Evolutionary conservation across 495 filamentous ascomycete genomes (phyloP), one percentile per base, ranked within the genome.

Genomic region (Pyrenula massariospora): DNA sequence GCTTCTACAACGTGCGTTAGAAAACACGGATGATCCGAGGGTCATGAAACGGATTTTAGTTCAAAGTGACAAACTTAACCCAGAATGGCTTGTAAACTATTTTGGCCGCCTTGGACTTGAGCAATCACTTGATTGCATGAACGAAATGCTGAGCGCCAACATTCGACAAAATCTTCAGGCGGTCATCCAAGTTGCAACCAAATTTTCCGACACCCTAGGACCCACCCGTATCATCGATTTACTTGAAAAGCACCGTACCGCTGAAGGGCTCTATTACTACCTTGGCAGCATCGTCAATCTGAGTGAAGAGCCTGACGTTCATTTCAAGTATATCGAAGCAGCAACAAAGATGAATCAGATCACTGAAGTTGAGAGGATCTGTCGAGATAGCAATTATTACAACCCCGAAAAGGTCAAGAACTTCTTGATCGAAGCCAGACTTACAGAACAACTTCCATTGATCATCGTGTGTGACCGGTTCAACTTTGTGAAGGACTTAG

Each of bases 271-370:
- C 15, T 99, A 93, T 80, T 96, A 92, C 77, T 99, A 96, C 73
- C 82, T 99, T 54, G 92, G 91, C 54, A 93, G 90, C 66, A 91
- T 99, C 60, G 93, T 99, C 71, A 99, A 99, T 67, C 73, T 99
- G 22, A 94, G 88, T 58, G 88, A 96, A 70, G 94, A 99, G 64
- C 73, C 85, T 22, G 94, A 99, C 64, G 93, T 99, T 48, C 84
- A 89, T 69, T 99, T 96, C 84, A 99, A 99, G 78, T 99, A 99
- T 70, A 94, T 99, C 54, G 90, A 97, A 73, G 91, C 94, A 56
- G 93, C 94, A 25, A 95, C 92, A 52, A 84, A 82, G 64, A 94
- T 94, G 81, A 81, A 81, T 10, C 92, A 99, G 68, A 80, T 95
- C 61, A 87, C 85, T 56, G 93, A 99, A 66, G 93, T 99, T 36